Evolutionary conservation across 257 asterid species (phyloP), one percentile per base, ranked within the genome.

Genomic region (Ajuga chamaepitys): DNA sequence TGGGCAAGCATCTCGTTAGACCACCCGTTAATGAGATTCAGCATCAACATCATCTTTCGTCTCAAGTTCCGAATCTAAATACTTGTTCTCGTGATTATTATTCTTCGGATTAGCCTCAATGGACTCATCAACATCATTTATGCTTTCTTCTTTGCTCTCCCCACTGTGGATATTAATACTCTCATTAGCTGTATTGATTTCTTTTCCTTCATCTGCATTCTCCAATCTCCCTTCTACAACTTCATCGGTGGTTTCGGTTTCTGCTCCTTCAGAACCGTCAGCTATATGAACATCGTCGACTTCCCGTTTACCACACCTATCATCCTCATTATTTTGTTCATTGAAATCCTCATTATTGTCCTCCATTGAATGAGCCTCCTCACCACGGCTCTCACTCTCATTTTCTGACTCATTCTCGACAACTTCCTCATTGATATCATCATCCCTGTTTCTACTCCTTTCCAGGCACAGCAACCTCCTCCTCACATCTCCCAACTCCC

Each of bases 371-470:
- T 80, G 83, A 12, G 77, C 62, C 20, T 73, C 76, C 26, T 82
- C 94, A 5, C 80, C 85, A 11, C 67, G 80, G 50, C 85, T 78
- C 52, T 74, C 87, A 17, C 80, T 85, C 25, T 80, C 93, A 64
- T 80, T 81, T 53, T 81, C 91, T 42, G 85, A 83, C 48, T 63
- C 77, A 41, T 75, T 70, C 75, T 73, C 87, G 40, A 63, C 52
- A 6, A 72, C 74, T 55, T 68, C 82, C 70, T 66, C 85, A 3
- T 58, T 56, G 42, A 46, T 51, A 21, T 74, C 83, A 57, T 68
- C 81, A 28, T 21, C 75, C 41, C 37, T 40, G 14, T 42, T 67
- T 35, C 60, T 68, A 52, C 2, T 60, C 71, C 79, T 71, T 57
- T 82, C 88, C 9, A 83, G 59, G 41, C 60, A 16, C 55, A 44